Conservation (phyloP, 768 basidiomycete species). For the Boletus subcaerulescens region DNA sequence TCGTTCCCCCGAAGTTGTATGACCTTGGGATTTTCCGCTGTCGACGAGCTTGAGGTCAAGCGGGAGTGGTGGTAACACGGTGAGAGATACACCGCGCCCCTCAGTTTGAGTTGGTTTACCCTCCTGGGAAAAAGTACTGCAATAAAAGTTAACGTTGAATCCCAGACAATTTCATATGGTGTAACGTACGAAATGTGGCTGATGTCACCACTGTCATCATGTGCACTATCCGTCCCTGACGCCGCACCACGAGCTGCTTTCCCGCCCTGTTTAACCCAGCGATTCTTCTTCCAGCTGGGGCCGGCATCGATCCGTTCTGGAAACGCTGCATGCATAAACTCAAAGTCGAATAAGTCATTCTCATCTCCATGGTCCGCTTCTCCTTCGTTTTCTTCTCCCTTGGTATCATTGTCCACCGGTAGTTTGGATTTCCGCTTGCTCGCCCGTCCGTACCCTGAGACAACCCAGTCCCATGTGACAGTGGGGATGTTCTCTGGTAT, state of each 20-base stretch:
- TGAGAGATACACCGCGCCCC: slow-evolving; percentile 6
- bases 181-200: slow-evolving; percentile 49
- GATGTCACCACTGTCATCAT: slow-evolving; percentile 29
- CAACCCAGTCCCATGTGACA: slow-evolving; percentile 62
- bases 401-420: slow-evolving; percentile 5
- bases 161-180: neutral
- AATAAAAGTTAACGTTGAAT: slow-evolving; percentile 14
- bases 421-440: slow-evolving; percentile 12
- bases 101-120: neutral
- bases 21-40: neutral
- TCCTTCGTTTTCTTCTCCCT: slow-evolving; percentile 14
- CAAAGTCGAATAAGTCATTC: slow-evolving; percentile 29
- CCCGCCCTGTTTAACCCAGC: neutral
- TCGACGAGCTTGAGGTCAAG: slow-evolving; percentile 12
- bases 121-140: slow-evolving; percentile 40
- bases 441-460: slow-evolving; percentile 36
- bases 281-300: slow-evolving; percentile 16
- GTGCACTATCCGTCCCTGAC: neutral
- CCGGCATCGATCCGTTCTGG: slow-evolving; percentile 47
- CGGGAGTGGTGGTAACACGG: slow-evolving; percentile 25
- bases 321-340: slow-evolving; percentile 49
- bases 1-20: neutral
- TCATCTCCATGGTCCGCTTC: slow-evolving; percentile 2
- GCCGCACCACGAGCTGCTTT: neutral
- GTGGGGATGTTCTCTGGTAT: slow-evolving; percentile 67